These are phyloP conservation scores for Rhodotorula mucilaginosa DNA, from an alignment of 1,284 basidiomycete genomes.

Conservation along the genomic window DNA sequence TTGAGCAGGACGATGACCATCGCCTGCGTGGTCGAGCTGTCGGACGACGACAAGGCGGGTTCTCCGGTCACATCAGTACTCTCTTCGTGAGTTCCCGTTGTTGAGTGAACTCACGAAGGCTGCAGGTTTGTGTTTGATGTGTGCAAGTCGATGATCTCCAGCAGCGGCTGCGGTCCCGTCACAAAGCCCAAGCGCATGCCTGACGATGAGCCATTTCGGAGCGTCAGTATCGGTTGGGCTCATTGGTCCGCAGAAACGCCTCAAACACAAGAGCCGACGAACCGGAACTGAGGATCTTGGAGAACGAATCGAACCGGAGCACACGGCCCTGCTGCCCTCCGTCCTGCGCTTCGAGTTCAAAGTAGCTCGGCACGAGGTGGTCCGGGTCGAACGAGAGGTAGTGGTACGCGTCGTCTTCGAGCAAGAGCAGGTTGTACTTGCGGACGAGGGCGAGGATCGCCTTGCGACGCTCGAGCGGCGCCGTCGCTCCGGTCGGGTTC, in stretches of 20 bases:
- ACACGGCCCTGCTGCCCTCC: constrained; percentile 60
- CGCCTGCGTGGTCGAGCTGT: constrained; percentile 70
- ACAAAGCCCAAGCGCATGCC: constrained; percentile 66
- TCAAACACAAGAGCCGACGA: too few species aligned
- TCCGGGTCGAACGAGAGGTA: constrained; percentile 63
- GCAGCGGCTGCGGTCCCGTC: constrained; percentile 70
- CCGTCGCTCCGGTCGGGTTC: constrained; percentile 79
- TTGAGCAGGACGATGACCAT: constrained; percentile 68
- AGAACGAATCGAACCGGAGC: constrained; percentile 80
- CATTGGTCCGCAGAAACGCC: neutral
- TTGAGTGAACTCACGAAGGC: constrained; percentile 47
- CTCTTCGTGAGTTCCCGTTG: too few species aligned
- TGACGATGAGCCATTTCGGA: neutral
- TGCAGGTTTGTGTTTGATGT: constrained; percentile 73
- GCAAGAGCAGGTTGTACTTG: constrained; percentile 74
- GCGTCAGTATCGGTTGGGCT: neutral
- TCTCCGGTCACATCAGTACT: neutral
- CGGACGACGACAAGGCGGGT: constrained; percentile 8
- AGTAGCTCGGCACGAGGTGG: constrained; percentile 65
- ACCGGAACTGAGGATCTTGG: constrained; percentile 73
- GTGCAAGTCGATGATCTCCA: constrained; percentile 71
- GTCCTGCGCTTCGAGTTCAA: constrained; percentile 62
- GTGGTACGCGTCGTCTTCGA: constrained; percentile 83
- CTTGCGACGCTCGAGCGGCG: constrained; percentile 67
- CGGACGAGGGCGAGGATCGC: constrained; percentile 72